phyloP scores from a whole-genome alignment of 2,329 filamentous ascomycete genomes.

The Stemphylium lycopersici region DNA sequence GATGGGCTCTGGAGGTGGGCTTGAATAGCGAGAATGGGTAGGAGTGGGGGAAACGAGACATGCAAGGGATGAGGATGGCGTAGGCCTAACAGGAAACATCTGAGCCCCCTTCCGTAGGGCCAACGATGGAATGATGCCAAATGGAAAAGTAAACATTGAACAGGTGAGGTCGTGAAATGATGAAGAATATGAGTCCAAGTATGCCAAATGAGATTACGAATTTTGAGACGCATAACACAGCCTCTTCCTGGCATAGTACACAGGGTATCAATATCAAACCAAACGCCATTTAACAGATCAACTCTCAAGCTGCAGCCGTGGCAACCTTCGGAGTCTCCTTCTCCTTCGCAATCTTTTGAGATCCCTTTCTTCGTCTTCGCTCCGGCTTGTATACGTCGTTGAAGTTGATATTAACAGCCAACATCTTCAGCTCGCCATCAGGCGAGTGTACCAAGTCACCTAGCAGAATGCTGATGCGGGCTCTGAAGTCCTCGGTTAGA shows the following conservation, averaged over 20 bases:
- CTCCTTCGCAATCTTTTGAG: conserved; percentile 38
- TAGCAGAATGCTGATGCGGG: conserved; percentile 78
- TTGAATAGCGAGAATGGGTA: too few relatives aligned
- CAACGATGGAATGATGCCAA: too few relatives aligned
- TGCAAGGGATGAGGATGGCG: too few relatives aligned
- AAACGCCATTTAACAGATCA: background rate
- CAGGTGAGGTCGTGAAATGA: too few relatives aligned
- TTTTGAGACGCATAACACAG: background rate
- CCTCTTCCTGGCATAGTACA: conserved; percentile 14
- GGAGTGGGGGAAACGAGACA: too few relatives aligned
- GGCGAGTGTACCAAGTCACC: conserved; percentile 92
- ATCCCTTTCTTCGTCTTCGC: conserved; percentile 62
- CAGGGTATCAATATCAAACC: conserved; percentile 9
- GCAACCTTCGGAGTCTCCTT: conserved; percentile 32
- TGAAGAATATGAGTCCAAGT: too few relatives aligned
- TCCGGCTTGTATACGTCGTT: conserved; percentile 92
- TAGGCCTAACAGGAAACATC: too few relatives aligned
- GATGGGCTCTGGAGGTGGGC: too few relatives aligned
- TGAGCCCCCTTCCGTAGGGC: too few relatives aligned
- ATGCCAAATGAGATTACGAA: background rate
- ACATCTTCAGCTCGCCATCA: conserved; percentile 92
- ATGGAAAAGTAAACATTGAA: too few relatives aligned
- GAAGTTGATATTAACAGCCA: conserved; percentile 98
- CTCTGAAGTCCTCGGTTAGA: conserved; percentile 77
- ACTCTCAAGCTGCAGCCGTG: background rate